Percentiles rank a stretch among this genome's conserved stretches.
Conservation (phyloP, 2,329 filamentous ascomycete genomes). For the Exophiala viscosa region DNA sequence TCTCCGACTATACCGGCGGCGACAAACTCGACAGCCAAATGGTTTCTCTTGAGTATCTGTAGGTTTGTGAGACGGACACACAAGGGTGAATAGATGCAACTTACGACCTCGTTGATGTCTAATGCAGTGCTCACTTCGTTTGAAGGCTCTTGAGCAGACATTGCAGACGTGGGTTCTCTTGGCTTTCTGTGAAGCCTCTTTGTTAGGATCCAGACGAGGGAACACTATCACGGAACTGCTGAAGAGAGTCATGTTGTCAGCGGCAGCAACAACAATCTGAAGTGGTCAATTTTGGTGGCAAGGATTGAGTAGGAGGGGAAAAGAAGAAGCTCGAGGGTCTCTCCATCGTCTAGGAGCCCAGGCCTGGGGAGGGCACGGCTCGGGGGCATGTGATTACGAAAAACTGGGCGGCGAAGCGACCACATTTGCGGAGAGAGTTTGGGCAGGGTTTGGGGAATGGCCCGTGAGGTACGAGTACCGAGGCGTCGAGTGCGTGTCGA, state of each 20-base stretch:
- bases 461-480: no score
- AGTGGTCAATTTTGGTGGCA: no score
- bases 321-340: no score
- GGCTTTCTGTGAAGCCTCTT: conserved; percentile 9
- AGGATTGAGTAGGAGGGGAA: no score
- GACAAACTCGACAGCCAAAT: conserved; percentile 35
- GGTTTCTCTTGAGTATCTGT: conserved; percentile 35
- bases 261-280: no score
- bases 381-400: no score
- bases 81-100: conserved; percentile 5
- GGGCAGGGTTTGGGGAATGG: no score
- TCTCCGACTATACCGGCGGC: conserved; percentile 34
- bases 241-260: conserved; percentile 11
- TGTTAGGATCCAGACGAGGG: conserved; percentile 15
- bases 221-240: conserved; percentile 19
- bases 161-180: conserved; percentile 28
- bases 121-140: conserved; percentile 35
- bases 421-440: no score
- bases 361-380: no score
- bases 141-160: conserved; percentile 34
- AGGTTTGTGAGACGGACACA: conserved; percentile 2
- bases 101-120: conserved; percentile 35
- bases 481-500: no score
- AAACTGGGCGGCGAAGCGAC: no score
- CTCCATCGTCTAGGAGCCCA: no score